phyloP scores from a whole-genome alignment of 345 rosid species.

The Moricandia arvensis region DNA sequence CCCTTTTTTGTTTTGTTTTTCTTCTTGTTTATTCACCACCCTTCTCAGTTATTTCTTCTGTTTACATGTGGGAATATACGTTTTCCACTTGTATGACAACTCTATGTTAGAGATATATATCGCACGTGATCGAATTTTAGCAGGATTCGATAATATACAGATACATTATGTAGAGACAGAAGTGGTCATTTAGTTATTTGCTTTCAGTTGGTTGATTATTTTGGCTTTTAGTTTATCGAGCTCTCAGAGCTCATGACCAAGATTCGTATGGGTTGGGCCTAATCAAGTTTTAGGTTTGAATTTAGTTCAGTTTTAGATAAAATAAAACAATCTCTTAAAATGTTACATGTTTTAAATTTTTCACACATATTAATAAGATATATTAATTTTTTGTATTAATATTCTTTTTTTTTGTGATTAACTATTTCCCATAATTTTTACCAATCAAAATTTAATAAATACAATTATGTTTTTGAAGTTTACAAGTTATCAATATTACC shows the following conservation, averaged over 20 bases:
- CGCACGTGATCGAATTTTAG: slow-evolving; percentile 25
- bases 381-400: too few species aligned
- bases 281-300: background rate
- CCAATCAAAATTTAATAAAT: too few species aligned
- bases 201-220: background rate
- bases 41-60: background rate
- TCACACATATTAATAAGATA: too few species aligned
- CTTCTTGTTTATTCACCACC: slow-evolving; percentile 28
- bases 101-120: slow-evolving; percentile 15
- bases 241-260: background rate
- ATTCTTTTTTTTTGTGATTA: too few species aligned
- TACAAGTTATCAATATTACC: too few species aligned
- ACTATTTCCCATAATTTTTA: too few species aligned
- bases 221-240: background rate
- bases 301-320: background rate
- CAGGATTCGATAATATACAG: background rate
- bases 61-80: slow-evolving; percentile 29
- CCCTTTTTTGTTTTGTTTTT: slow-evolving; percentile 18
- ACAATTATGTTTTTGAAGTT: too few species aligned
- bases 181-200: background rate
- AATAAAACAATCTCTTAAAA: too few species aligned
- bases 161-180: background rate
- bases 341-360: too few species aligned
- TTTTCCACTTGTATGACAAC: slow-evolving; percentile 19
- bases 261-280: background rate